A percentile compares a stretch with the other conserved stretches of the same genome.
Evolutionary conservation across 176 grass and related monocot species (phyloP).

Genomic region (Dendrocalamus sinicus): DNA sequence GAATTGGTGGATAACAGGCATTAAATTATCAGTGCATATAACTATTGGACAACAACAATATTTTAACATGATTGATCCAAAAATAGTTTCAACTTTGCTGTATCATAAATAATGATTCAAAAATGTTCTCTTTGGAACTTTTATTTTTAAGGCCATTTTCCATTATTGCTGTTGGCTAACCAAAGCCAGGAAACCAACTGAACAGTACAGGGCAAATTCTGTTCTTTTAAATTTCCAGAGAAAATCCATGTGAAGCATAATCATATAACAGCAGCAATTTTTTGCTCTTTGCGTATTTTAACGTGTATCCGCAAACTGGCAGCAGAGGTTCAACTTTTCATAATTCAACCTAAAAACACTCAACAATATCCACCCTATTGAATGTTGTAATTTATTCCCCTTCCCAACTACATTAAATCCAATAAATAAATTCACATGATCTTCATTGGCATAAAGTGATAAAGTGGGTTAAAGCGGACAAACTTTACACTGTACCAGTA

Average conservation of each 20-base stretch:
- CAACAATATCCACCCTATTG: background rate
- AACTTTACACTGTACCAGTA: constrained; percentile 18
- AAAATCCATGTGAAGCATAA: constrained; percentile 22
- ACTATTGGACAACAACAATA: background rate
- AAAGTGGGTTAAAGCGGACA: constrained; percentile 8
- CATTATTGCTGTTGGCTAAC: background rate
- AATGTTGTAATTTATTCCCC: constrained; percentile 15
- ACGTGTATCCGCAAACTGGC: background rate
- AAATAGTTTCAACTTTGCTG: background rate
- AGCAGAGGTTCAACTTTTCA: constrained; percentile 37
- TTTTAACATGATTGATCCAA: background rate
- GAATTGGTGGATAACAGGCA: background rate
- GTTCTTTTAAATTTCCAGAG: constrained; percentile 9
- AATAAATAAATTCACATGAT: constrained; percentile 32
- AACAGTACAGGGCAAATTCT: background rate
- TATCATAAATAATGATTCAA: background rate
- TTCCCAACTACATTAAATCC: constrained; percentile 5
- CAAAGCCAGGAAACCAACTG: background rate
- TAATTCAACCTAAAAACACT: constrained; percentile 6
- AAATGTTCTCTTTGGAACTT: background rate
- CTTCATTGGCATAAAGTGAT: background rate
- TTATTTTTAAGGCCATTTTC: background rate
- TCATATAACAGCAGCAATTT: constrained; percentile 9
- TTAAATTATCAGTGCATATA: background rate
- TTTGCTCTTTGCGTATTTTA: background rate